Base-by-base conservation (phyloP, 2,329 filamentous ascomycete species). In the Botryotinia convoluta region DNA sequence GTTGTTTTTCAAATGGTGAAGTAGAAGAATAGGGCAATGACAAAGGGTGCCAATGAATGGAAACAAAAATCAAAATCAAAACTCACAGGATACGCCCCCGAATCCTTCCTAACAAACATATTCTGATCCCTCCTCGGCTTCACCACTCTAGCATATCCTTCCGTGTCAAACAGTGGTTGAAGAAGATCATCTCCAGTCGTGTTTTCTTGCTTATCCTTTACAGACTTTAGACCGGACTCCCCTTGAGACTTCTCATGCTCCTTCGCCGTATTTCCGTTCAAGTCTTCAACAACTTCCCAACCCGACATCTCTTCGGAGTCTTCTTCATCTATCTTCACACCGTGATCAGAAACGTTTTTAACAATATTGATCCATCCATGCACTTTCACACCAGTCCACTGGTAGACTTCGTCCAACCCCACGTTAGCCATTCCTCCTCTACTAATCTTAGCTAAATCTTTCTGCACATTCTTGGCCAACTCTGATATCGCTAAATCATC, bases 331-430 rank as follows among this genome's bases (percentile, higher is more conserved):
- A 9, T 35, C 22, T 37, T 37, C 9, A 62, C 72, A n/a, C 29
- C 39, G 26, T 74, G 45, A n/a, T 62, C 29, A 7, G n/a, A 29
- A 57, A 22, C 1, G 1, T 72, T 62, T 62, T 79, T 89, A 29
- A 97, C 82, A 76, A 97, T 96, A 80, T 98, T 98, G 78, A 97
- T 89, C 82, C 93, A 95, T 0, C 87, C 90, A 77, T 92, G 87
- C 1, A 97, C 81, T 71, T 82, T 84, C 2, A 94, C 82, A 0
- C 91, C 92, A 0, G 93, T 95, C 94, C 94, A 97, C 26, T 86
- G 81, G 32, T 85, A 82, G 54, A 97, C 90, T 80, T 97, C 91
- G 83, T 88, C 89, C 1, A 97, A 83, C 1, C 89, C 89, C 0
- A 89, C 89, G 1, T 84, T 84, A 0, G 87, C 86, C 78, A 89